Evolutionary conservation across 1,284 basidiomycete species (phyloP).

Genomic region (Moesziomyces globuligerus): DNA sequence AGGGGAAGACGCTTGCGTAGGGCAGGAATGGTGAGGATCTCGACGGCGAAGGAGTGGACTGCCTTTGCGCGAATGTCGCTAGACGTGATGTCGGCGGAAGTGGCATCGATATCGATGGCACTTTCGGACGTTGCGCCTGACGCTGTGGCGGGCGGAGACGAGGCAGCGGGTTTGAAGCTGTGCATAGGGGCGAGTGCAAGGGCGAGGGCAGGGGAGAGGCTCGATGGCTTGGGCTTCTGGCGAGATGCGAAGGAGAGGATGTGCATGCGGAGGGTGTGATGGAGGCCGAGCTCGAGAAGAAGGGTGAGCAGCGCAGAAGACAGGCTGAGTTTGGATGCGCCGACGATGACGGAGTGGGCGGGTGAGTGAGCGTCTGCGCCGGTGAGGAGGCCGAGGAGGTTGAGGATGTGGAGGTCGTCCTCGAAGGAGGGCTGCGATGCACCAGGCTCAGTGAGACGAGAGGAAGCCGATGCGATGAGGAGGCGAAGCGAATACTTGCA

Average conservation of each 20-base stretch:
- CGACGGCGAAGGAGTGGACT: conserved; percentile 30
- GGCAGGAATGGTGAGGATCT: conserved; percentile 46
- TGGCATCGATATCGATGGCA: conserved; percentile 24
- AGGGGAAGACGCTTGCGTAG: conserved; percentile 50
- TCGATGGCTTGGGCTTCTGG: conserved; percentile 25
- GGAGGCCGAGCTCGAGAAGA: conserved; percentile 28
- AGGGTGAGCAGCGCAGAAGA: conserved; percentile 27
- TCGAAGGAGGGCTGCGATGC: conserved; percentile 7
- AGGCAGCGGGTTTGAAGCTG: conserved; percentile 13
- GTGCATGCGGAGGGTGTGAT: conserved; percentile 31
- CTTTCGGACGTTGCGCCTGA: conserved; percentile 6
- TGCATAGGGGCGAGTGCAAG: conserved; percentile 34
- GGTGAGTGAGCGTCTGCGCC: conserved; percentile 15
- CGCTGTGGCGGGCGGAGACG: neutral
- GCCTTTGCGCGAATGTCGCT: conserved; percentile 8
- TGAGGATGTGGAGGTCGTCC: conserved; percentile 21
- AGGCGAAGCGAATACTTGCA: conserved; percentile 38
- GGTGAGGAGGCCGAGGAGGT: conserved; percentile 29
- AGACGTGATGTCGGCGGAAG: neutral
- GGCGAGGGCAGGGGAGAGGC: conserved; percentile 21
- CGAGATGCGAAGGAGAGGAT: conserved; percentile 35
- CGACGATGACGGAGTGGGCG: conserved; percentile 13
- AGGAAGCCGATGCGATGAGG: conserved; percentile 11
- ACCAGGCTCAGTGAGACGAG: neutral
- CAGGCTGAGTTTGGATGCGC: conserved; percentile 3